Evolutionary conservation across 1,284 basidiomycete species (phyloP), one percentile per base, ranked within the genome.

Genomic region (Ceratobasidium sp.): DNA sequence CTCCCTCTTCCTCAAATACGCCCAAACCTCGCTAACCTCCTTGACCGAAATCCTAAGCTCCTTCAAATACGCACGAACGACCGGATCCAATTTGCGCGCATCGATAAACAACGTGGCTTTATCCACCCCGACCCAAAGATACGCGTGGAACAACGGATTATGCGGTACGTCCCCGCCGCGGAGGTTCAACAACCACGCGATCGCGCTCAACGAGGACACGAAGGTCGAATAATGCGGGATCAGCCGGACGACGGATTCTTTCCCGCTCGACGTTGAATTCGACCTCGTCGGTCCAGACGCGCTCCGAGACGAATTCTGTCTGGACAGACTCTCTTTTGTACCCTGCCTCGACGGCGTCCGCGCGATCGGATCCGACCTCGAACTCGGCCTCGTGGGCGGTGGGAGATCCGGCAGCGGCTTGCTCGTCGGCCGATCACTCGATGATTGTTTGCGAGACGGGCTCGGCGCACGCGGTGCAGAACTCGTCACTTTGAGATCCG

Each of bases 111-210:
- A 85, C n/a, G 90, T 87, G 0, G 89, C 87, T 46, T 83, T 84
- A 23, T 92, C 87, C 10, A 90, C 83, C 1, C 91, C 90, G 52
- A 97, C 87, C 81, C 92, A 94, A 12, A 96, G 84, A 82, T 97
- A 97, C 0, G 94, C 90, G 71, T 93, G 93, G 85, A 97, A 96
- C 10, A 97, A 89, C 0, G 96, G 96, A 81, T 94, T 95, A 86
- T 91, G 94, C 0, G 94, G 94, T 44, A 98, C 92, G 82, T 98
- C 96, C 4, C 90, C 89, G 62, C 95, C 95, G 67, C 96, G 91
- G 71, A 96, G 87, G 83, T 97, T 97, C 23, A 96, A 87, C 6
- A 93, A 81, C 87, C 93, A 96, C 0, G 94, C 94, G 89, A 87
- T 83, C 40, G 64, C 52, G 28, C 48, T 28, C 3, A 75, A 23